phyloP scores from a whole-genome alignment of 139 green algal species.

The Astrephomene gubernaculifera region DNA sequence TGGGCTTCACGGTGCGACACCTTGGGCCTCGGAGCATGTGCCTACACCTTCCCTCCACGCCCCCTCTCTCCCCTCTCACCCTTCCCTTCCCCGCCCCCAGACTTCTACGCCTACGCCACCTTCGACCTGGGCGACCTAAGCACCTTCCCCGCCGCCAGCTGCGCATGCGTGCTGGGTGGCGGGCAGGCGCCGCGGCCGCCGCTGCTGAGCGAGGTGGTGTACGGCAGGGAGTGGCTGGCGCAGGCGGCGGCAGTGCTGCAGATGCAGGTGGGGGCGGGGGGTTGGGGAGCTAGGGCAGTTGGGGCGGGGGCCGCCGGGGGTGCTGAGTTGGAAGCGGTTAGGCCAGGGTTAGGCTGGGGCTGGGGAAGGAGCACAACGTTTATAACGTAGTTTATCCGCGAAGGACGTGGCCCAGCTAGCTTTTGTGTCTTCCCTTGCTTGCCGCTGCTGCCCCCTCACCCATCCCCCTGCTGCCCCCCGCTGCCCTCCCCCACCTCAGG shows the following conservation, averaged over 20 bases:
- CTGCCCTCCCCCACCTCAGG: slow-evolving; percentile 30
- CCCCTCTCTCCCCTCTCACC: neutral
- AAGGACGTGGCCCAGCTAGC: too few relatives aligned
- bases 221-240: slow-evolving; percentile 42
- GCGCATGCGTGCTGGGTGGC: slow-evolving; percentile 41
- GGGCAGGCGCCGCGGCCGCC: slow-evolving; percentile 26
- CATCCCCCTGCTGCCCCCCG: too few relatives aligned
- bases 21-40: too few relatives aligned
- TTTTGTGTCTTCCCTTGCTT: too few relatives aligned
- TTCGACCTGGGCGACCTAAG: slow-evolving; percentile 54
- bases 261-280: slow-evolving; percentile 10
- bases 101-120: slow-evolving; percentile 53
- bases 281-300: neutral
- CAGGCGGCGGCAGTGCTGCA: slow-evolving; percentile 7
- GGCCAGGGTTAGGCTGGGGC: too few relatives aligned
- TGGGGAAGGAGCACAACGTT: too few relatives aligned
- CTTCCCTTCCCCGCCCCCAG: neutral
- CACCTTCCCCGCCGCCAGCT: slow-evolving; percentile 42
- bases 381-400: too few relatives aligned
- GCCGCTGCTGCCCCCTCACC: too few relatives aligned
- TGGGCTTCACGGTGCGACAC: too few relatives aligned
- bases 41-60: neutral
- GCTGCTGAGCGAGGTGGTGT: slow-evolving; percentile 43
- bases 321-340: neutral
- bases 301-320: neutral